Evolutionary conservation across 1,139 yeast species (phyloP).

Genomic region (Nematodospora anomalae): DNA sequence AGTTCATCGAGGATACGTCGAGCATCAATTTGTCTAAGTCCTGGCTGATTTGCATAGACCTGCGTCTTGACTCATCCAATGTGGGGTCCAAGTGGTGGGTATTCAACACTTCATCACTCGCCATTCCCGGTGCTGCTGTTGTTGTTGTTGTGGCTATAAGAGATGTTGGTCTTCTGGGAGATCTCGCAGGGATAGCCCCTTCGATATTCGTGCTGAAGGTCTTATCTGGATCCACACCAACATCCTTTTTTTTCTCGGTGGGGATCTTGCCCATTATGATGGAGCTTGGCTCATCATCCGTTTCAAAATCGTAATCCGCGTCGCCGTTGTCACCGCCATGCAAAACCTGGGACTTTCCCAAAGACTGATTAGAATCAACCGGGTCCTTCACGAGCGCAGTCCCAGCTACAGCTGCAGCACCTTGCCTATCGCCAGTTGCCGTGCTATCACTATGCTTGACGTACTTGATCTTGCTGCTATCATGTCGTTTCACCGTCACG

Average conservation of each 20-base stretch:
- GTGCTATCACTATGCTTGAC: slow-evolving; percentile 3
- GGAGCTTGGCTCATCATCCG: slow-evolving; percentile 14
- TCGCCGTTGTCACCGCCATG: slow-evolving; percentile 4
- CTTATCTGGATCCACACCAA: slow-evolving; percentile 26
- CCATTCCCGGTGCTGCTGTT: neutral
- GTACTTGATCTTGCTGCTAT: slow-evolving; percentile 12
- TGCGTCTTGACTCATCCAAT: slow-evolving; percentile 13
- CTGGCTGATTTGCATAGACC: slow-evolving; percentile 30
- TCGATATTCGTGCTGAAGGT: slow-evolving; percentile 40
- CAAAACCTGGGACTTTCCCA: slow-evolving; percentile 3
- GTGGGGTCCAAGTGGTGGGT: neutral
- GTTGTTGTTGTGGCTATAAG: slow-evolving; percentile 19
- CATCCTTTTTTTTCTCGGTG: slow-evolving; percentile 10
- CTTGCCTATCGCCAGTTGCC: neutral
- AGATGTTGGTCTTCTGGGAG: slow-evolving; percentile 41
- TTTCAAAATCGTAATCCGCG: slow-evolving; percentile 9
- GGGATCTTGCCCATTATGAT: slow-evolving; percentile 19
- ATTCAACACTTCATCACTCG: neutral
- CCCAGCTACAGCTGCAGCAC: neutral
- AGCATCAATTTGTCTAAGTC: slow-evolving; percentile 45
- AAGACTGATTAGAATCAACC: neutral
- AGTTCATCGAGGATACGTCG: slow-evolving; percentile 29
- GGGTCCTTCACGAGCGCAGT: neutral
- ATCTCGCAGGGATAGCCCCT: slow-evolving; percentile 43
- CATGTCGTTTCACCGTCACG: slow-evolving; percentile 19